A percentile compares a stretch with the other conserved stretches of the same genome.
These are phyloP conservation scores for Tritrichomonas foetus DNA, from an alignment of 208 protist genomes.

Conservation along the genomic window DNA sequence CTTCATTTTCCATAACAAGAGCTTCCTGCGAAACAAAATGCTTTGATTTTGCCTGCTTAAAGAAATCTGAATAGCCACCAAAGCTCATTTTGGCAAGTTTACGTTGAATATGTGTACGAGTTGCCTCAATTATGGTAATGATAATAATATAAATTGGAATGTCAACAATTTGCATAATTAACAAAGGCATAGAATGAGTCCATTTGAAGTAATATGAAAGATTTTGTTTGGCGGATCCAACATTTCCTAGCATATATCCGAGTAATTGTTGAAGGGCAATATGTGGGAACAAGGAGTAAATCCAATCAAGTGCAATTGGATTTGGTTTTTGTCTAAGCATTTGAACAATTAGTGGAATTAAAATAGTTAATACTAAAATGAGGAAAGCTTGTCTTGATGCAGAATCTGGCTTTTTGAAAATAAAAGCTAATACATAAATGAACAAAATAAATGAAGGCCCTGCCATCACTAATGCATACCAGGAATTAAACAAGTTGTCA, in stretches of 20 bases:
- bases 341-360: neutral
- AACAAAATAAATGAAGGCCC: neutral
- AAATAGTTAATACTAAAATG: neutral
- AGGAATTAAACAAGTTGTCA: neutral
- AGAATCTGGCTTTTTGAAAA: neutral
- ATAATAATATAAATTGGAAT: slow-evolving; percentile 1
- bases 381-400: neutral
- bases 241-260: neutral
- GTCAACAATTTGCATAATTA: neutral
- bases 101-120: neutral
- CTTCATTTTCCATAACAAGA: neutral
- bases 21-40: neutral
- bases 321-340: neutral
- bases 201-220: neutral
- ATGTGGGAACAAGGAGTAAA: neutral
- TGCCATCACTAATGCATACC: neutral
- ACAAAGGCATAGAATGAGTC: neutral
- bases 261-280: neutral
- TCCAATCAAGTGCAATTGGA: neutral
- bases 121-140: neutral
- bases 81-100: neutral
- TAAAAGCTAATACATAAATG: slow-evolving; percentile 8
- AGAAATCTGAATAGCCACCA: neutral
- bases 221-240: neutral
- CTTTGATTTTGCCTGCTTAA: neutral